These are phyloP conservation scores for Curvularia hawaiiensis DNA, from an alignment of 2,329 filamentous ascomycete genomes.

Conservation along the genomic window DNA sequence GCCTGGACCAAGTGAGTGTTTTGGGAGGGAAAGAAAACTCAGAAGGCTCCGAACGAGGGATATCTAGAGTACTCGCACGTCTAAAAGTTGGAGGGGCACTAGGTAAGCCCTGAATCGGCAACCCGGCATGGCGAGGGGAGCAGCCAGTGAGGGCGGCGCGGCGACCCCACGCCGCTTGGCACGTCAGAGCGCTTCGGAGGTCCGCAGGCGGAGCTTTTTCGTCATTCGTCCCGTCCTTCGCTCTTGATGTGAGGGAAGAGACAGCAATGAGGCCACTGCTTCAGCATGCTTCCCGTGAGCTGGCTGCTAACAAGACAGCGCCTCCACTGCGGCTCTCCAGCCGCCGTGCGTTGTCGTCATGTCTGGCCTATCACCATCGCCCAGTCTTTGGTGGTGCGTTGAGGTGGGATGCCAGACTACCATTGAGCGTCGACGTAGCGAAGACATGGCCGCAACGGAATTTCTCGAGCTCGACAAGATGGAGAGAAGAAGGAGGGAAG, in stretches of 20 bases:
- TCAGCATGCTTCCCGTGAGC: conserved; percentile 47
- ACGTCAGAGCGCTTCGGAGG: conserved; percentile 20
- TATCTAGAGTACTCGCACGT: not conserved
- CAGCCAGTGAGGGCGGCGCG: conserved; percentile 23
- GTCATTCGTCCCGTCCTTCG: conserved; percentile 18
- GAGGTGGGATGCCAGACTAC: conserved; percentile 12
- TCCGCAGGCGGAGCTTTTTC: conserved; percentile 20
- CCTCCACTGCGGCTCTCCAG: conserved; percentile 19
- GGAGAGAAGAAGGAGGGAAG: conserved; percentile 29
- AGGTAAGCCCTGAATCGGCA: conserved; percentile 25
- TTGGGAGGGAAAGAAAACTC: conserved; percentile 1
- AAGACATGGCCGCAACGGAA: conserved; percentile 16
- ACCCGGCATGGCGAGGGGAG: conserved; percentile 23
- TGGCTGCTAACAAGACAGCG: conserved; percentile 25
- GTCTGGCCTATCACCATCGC: conserved; percentile 39
- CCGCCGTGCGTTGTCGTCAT: conserved; percentile 29
- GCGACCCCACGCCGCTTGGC: conserved; percentile 33
- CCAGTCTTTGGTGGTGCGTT: conserved; percentile 22
- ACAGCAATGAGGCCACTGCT: conserved; percentile 49
- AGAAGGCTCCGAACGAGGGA: not conserved
- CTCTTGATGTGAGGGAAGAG: conserved; percentile 32
- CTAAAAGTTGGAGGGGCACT: conserved; percentile 18
- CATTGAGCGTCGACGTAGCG: conserved; percentile 5
- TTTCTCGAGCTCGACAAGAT: conserved; percentile 29
- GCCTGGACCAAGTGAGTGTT: not conserved